Conservation (phyloP, 2,329 filamentous ascomycete genomes). For the Orbilia javanica region DNA sequence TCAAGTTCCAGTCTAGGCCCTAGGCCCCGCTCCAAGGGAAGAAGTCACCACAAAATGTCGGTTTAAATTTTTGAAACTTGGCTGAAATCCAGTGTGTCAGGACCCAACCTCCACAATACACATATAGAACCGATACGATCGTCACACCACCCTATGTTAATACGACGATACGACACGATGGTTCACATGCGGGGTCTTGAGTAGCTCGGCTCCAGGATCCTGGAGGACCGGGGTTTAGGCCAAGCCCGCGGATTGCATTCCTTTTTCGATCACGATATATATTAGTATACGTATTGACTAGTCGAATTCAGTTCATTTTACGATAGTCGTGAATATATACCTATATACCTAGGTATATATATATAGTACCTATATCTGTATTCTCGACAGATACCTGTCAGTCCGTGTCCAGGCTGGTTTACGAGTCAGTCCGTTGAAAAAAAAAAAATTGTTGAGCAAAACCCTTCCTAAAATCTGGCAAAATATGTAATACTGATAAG, state of each 20-base stretch:
- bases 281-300: background rate
- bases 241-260: background rate
- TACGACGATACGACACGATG: background rate
- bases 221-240: background rate
- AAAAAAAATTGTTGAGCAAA: background rate
- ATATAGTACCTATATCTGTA: too few species aligned
- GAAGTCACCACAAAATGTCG: background rate
- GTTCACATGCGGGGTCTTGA: constrained; percentile 6
- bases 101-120: background rate
- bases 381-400: too few species aligned
- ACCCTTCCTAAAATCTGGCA: background rate
- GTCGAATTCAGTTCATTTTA: constrained; percentile 9
- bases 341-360: too few species aligned
- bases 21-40: background rate
- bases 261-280: background rate
- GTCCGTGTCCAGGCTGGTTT: too few species aligned
- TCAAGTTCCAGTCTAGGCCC: too few species aligned
- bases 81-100: background rate
- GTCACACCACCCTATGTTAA: constrained; percentile 7
- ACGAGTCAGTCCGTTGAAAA: too few species aligned
- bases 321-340: background rate
- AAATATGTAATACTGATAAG: background rate
- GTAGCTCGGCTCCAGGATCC: background rate
- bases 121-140: background rate
- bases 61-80: background rate